phyloP scores from a whole-genome alignment of 2,329 filamentous ascomycete species.

The Epichloe gansuensis region DNA sequence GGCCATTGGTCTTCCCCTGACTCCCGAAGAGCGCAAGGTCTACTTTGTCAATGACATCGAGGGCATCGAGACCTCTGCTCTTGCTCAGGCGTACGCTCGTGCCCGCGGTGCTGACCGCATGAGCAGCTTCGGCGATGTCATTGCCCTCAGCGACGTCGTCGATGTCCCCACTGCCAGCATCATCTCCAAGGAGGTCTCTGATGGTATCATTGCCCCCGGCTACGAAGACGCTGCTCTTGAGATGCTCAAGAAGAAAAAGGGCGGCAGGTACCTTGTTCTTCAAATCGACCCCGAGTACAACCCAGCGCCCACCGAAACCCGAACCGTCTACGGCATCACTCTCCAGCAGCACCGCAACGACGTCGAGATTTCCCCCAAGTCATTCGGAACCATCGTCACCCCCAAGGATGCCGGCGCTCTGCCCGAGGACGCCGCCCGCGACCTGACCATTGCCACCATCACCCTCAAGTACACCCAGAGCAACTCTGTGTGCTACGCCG shows the following conservation, averaged over 20 bases:
- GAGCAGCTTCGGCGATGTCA: conserved; percentile 96
- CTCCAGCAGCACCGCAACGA: conserved; percentile 91
- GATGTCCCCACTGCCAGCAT: conserved; percentile 92
- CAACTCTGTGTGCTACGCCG: conserved; percentile 96
- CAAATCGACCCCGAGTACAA: conserved; percentile 85
- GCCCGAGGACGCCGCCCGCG: conserved; percentile 69
- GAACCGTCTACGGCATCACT: conserved; percentile 81
- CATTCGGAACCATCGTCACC: conserved; percentile 75
- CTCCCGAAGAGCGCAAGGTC: conserved; percentile 80
- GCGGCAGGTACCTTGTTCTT: conserved; percentile 87
- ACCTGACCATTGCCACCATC: conserved; percentile 90
- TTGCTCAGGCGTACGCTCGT: conserved; percentile 91
- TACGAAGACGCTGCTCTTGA: conserved; percentile 78
- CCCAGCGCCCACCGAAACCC: conserved; percentile 67
- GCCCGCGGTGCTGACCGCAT: conserved; percentile 93
- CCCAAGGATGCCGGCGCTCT: conserved; percentile 66
- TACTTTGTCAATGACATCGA: conserved; percentile 97
- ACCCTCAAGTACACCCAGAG: conserved; percentile 98
- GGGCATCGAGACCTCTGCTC: conserved; percentile 69
- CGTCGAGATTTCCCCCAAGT: conserved; percentile 72
- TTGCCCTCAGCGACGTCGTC: conserved; percentile 81
- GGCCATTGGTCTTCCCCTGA: conserved; percentile 81
- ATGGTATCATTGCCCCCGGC: conserved; percentile 85
- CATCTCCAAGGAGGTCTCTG: conserved; percentile 94
- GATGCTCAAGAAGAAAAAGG: conserved; percentile 96